phyloP scores from a whole-genome alignment of 176 grass and related monocot species.

The Oryza glaberrima region DNA sequence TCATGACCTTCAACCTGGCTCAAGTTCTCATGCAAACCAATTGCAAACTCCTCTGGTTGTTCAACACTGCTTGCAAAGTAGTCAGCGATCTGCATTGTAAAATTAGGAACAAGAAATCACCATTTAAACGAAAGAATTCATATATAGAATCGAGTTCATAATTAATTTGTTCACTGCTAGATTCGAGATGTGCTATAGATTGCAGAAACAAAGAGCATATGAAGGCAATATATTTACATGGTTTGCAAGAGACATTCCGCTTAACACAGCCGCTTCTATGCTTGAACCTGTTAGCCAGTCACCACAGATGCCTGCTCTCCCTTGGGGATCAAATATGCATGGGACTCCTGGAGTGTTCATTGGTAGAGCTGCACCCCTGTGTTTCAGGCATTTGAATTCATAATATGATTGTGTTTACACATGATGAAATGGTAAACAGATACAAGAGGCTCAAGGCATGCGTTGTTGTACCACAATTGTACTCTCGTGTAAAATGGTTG shows the following conservation, averaged over 20 bases:
- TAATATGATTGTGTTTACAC: neutral
- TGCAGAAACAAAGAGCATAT: neutral
- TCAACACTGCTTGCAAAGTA: constrained; percentile 53
- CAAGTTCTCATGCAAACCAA: constrained; percentile 66
- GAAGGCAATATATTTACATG: constrained; percentile 50
- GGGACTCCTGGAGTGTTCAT: constrained; percentile 76
- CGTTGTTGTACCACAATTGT: constrained; percentile 71
- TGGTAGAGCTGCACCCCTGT: constrained; percentile 89
- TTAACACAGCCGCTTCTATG: constrained; percentile 81
- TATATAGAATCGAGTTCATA: neutral
- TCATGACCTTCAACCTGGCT: constrained; percentile 72
- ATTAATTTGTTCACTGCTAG: neutral
- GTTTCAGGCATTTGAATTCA: constrained; percentile 24
- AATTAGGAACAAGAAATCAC: neutral
- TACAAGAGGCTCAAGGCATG: constrained; percentile 14
- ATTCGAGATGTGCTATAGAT: neutral
- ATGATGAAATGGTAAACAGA: neutral
- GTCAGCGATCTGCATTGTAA: constrained; percentile 65
- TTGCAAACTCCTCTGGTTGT: constrained; percentile 58
- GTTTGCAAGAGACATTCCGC: constrained; percentile 85
- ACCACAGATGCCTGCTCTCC: constrained; percentile 94
- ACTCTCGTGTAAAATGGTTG: constrained; percentile 86
- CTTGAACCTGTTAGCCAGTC: constrained; percentile 92
- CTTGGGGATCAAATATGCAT: constrained; percentile 87
- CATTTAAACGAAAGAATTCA: neutral